phyloP scores from a whole-genome alignment of 805 yeast genomes.

The Ogataea philodendri region DNA sequence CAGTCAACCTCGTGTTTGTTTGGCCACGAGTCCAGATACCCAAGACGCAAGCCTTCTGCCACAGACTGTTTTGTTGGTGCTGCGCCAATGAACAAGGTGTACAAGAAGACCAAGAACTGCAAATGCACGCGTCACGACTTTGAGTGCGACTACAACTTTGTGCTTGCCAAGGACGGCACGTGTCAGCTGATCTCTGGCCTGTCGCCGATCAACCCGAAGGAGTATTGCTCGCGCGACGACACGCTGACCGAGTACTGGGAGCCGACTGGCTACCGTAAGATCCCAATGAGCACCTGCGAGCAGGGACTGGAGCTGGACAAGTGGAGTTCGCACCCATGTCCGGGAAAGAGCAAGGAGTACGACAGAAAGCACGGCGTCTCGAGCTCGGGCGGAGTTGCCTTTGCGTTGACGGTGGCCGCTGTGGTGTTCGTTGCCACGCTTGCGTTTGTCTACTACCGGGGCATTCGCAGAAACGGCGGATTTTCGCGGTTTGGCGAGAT shows the following conservation, averaged over 20 bases:
- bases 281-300: conserved; percentile 80
- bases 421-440: conserved; percentile 50
- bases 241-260: conserved; percentile 69
- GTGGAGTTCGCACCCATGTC: conserved; percentile 71
- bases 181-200: conserved; percentile 81
- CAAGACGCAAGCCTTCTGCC: conserved; percentile 54
- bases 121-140: conserved; percentile 81
- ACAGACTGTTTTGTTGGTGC: conserved; percentile 69
- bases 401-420: conserved; percentile 56
- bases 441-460: conserved; percentile 76
- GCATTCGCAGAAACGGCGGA: conserved; percentile 76
- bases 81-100: conserved; percentile 58
- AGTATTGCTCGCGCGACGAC: conserved; percentile 53
- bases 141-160: conserved; percentile 91
- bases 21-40: conserved; percentile 64
- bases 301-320: conserved; percentile 76
- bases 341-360: conserved; percentile 76
- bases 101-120: conserved; percentile 62
- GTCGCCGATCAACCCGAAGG: conserved; percentile 60
- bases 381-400: conserved; percentile 50
- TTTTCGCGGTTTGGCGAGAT: conserved; percentile 80
- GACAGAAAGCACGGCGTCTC: conserved; percentile 42
- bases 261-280: conserved; percentile 89
- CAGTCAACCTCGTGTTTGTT: conserved; percentile 56
- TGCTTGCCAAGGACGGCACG: conserved; percentile 69